Evolutionary conservation across 352 stramenopile species (phyloP).

Genomic region (Globisporangium ultimum): DNA sequence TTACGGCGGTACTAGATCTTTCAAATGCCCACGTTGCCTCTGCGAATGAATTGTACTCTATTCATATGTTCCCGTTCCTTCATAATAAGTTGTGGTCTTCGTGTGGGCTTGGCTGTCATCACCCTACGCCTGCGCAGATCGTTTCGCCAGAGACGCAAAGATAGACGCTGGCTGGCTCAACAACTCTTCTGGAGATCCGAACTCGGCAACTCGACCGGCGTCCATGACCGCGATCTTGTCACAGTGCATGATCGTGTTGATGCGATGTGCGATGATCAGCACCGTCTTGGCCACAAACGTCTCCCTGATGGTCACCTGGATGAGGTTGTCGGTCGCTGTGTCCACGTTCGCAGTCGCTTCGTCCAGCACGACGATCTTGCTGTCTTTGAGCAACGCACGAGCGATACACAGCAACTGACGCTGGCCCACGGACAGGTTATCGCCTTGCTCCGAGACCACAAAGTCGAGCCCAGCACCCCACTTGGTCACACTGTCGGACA

Average conservation of each 20-base stretch:
- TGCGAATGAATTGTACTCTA: too few species aligned
- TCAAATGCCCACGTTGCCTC: too few species aligned
- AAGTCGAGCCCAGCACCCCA: not conserved
- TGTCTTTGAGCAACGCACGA: constrained; percentile 85
- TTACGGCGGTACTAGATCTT: too few species aligned
- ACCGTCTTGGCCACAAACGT: constrained; percentile 87
- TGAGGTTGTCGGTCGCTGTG: constrained; percentile 73
- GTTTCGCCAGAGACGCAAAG: constrained; percentile 33
- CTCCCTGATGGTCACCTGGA: constrained; percentile 70
- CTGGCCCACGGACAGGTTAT: not conserved
- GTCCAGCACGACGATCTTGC: constrained; percentile 89
- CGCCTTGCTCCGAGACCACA: not conserved
- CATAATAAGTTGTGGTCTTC: too few species aligned
- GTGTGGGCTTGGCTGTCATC: too few species aligned
- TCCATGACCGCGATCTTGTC: constrained; percentile 93
- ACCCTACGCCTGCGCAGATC: constrained; percentile 1
- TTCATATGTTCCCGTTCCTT: too few species aligned
- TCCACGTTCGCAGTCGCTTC: constrained; percentile 92
- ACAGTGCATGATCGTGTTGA: constrained; percentile 95
- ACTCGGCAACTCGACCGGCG: constrained; percentile 79
- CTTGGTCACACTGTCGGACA: not conserved
- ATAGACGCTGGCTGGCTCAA: constrained; percentile 30
- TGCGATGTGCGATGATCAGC: constrained; percentile 94
- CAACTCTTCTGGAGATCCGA: constrained; percentile 64
- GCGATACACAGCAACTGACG: constrained; percentile 85